Percentiles rank a stretch among this genome's conserved stretches.
Conservation (phyloP, 192 early-diverging fungal species). For the Podila horticola region DNA sequence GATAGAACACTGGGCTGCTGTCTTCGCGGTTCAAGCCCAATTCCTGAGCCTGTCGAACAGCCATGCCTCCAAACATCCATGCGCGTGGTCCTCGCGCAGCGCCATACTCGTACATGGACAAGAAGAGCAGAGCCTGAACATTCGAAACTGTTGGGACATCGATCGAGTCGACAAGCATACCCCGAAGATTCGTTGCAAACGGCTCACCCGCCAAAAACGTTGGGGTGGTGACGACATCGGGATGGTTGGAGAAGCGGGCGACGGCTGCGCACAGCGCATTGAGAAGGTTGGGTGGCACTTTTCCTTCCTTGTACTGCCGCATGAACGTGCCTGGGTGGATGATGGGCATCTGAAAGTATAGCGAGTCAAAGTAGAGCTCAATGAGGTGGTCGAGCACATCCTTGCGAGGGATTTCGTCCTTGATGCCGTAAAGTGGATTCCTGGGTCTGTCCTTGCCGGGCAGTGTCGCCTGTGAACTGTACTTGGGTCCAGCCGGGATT, state of each 20-base stretch:
- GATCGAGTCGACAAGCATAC: conserved; percentile 51
- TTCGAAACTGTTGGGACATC: conserved; percentile 58
- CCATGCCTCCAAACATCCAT: conserved; percentile 69
- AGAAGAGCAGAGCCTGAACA: conserved; percentile 60
- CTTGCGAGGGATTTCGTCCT: conserved; percentile 47
- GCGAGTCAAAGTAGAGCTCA: conserved; percentile 57
- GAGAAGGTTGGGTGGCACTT: conserved; percentile 57
- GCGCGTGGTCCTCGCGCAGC: conserved; percentile 60
- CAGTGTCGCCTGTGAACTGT: conserved; percentile 21
- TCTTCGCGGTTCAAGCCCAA: conserved; percentile 62
- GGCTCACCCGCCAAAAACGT: conserved; percentile 62
- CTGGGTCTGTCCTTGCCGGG: conserved; percentile 20
- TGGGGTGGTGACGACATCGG: conserved; percentile 56
- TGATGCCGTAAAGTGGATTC: conserved; percentile 43
- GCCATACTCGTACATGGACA: conserved; percentile 63
- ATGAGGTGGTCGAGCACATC: conserved; percentile 63
- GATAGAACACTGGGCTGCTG: conserved; percentile 44
- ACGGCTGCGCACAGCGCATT: conserved; percentile 55
- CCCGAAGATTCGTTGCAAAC: conserved; percentile 58
- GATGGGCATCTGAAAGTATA: conserved; percentile 57
- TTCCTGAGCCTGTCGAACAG: conserved; percentile 62
- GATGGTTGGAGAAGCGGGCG: conserved; percentile 62
- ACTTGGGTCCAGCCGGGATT: conserved; percentile 11
- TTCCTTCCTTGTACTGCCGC: conserved; percentile 52
- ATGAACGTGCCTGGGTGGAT: conserved; percentile 60